Percentiles rank a stretch among this genome's conserved stretches.
Conservation (phyloP, 2,329 filamentous ascomycete species). For the Zasmidium angulare region DNA sequence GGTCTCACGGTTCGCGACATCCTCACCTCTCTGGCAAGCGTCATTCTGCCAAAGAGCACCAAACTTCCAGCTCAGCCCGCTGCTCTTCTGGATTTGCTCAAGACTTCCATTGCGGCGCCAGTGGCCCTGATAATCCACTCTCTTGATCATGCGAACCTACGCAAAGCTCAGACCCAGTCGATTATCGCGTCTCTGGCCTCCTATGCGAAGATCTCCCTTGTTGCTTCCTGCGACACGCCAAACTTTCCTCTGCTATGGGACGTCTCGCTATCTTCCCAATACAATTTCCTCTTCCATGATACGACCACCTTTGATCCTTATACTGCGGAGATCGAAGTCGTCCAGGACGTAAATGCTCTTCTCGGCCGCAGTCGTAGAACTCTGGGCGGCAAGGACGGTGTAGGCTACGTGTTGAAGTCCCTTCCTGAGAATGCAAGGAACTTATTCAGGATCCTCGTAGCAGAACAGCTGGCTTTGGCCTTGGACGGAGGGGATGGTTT, state of each 20-base stretch:
- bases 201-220: constrained; percentile 68
- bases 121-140: constrained; percentile 66
- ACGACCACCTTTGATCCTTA: constrained; percentile 84
- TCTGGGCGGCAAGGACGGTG: constrained; percentile 85
- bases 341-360: constrained; percentile 86
- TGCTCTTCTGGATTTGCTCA: constrained; percentile 66
- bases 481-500: constrained; percentile 51
- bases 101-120: constrained; percentile 30
- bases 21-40: constrained; percentile 65
- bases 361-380: constrained; percentile 77
- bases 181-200: constrained; percentile 74
- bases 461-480: constrained; percentile 71
- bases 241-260: constrained; percentile 90
- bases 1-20: constrained; percentile 68
- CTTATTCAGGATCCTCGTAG: constrained; percentile 80
- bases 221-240: constrained; percentile 83
- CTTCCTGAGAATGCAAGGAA: constrained; percentile 89
- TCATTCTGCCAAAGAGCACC: constrained; percentile 53
- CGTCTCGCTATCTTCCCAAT: constrained; percentile 74
- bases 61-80: constrained; percentile 65
- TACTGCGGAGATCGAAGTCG: constrained; percentile 72
- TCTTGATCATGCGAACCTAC: constrained; percentile 76
- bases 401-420: constrained; percentile 85
- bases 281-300: constrained; percentile 90
- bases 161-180: constrained; percentile 67